Percentiles rank a stretch among this genome's conserved stretches.
These are phyloP conservation scores for Solanum hybrid DNA, from an alignment of 305 asterid species.

Conservation along the genomic window DNA sequence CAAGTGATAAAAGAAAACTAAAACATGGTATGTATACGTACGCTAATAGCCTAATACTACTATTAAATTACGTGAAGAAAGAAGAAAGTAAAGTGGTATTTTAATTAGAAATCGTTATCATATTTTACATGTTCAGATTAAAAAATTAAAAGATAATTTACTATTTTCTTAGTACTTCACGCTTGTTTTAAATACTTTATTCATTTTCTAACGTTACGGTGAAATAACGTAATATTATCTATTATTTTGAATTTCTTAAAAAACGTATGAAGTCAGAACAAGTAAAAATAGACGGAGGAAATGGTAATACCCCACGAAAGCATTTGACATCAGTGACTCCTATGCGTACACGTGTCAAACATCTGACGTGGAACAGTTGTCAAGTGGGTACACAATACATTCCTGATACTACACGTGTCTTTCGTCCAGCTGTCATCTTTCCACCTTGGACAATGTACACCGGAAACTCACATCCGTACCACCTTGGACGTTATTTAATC, in stretches of 20 bases:
- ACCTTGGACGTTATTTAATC: background rate
- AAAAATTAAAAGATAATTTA: background rate
- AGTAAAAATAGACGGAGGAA: background rate
- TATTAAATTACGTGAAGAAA: background rate
- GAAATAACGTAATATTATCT: no score
- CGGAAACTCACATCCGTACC: slow-evolving; percentile 13
- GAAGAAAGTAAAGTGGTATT: background rate
- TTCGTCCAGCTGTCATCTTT: slow-evolving; percentile 12
- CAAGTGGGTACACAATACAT: background rate
- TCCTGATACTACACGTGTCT: background rate
- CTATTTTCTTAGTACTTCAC: background rate
- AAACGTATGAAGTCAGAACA: background rate
- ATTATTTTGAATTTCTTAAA: background rate
- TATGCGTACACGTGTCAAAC: slow-evolving; percentile 11
- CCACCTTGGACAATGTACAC: background rate
- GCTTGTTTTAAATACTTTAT: background rate
- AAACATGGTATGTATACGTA: background rate
- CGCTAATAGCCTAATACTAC: background rate
- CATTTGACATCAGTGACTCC: background rate
- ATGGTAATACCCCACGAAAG: background rate
- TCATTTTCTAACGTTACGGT: no score
- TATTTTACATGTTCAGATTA: background rate
- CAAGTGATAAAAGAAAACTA: background rate
- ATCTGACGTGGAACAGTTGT: slow-evolving; percentile 15
- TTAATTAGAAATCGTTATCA: background rate